phyloP scores from a whole-genome alignment of 1,284 basidiomycete genomes.

The Sporisorium iseilematis-ciliati region DNA sequence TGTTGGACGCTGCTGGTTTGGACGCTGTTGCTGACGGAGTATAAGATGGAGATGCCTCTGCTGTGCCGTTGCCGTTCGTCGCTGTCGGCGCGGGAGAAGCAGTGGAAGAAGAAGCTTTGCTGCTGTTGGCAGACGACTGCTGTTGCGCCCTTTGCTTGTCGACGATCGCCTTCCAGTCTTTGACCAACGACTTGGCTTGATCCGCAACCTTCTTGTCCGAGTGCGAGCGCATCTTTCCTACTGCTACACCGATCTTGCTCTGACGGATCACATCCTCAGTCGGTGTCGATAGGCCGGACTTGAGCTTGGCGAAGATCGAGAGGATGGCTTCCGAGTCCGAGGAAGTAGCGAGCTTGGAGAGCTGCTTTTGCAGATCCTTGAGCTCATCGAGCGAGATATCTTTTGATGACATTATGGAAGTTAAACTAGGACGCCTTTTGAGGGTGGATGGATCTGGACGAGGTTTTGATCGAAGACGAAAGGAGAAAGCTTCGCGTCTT shows the following conservation, averaged over 20 bases:
- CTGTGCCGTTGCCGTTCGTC: conserved; percentile 16
- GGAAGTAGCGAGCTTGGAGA: conserved; percentile 49
- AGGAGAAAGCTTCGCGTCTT: background rate
- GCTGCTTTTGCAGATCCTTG: conserved; percentile 57
- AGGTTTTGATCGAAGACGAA: background rate
- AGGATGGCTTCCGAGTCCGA: conserved; percentile 77
- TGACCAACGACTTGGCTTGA: conserved; percentile 91
- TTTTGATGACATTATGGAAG: conserved; percentile 19
- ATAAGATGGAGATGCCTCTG: conserved; percentile 33
- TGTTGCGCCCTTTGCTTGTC: conserved; percentile 72
- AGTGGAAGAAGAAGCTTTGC: conserved; percentile 32
- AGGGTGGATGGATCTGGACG: background rate
- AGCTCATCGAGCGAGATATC: conserved; percentile 51
- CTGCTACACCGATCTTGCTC: conserved; percentile 83
- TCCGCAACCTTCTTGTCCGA: conserved; percentile 80
- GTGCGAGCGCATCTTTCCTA: conserved; percentile 88
- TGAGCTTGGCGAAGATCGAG: conserved; percentile 79
- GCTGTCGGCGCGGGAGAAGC: conserved; percentile 48
- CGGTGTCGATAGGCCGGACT: conserved; percentile 79
- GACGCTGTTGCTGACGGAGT: conserved; percentile 28
- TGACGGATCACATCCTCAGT: conserved; percentile 84
- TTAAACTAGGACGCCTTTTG: background rate
- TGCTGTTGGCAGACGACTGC: conserved; percentile 30
- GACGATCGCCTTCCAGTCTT: conserved; percentile 64
- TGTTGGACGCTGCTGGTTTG: conserved; percentile 27